phyloP scores from a whole-genome alignment of 306 rosid genomes.

The Calophaca sinica region DNA sequence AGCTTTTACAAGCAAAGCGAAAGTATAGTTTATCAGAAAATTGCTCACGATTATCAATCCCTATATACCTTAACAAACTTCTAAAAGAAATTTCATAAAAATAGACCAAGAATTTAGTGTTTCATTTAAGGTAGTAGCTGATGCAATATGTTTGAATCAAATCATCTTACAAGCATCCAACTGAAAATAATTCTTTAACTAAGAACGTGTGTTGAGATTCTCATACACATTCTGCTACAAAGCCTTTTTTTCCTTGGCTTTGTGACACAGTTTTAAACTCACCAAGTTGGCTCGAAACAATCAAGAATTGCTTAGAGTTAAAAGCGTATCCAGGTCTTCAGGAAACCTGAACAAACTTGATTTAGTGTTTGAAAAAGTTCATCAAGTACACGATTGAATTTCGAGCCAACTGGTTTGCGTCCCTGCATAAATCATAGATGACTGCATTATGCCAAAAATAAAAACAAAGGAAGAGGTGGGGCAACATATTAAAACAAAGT shows the following conservation, averaged over 20 bases:
- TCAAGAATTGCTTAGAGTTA: slow-evolving; percentile 60
- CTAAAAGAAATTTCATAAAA: slow-evolving; percentile 1
- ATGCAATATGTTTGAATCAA: slow-evolving; percentile 24
- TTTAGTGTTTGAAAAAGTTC: slow-evolving; percentile 60
- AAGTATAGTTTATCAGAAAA: slow-evolving; percentile 49
- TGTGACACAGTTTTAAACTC: slow-evolving; percentile 52
- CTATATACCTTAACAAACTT: slow-evolving; percentile 27
- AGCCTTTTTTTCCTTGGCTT: slow-evolving; percentile 24
- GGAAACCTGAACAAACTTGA: slow-evolving; percentile 68
- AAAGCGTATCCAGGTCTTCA: slow-evolving; percentile 71
- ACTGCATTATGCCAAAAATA: slow-evolving; percentile 49
- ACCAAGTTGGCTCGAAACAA: slow-evolving; percentile 81
- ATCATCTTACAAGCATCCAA: slow-evolving; percentile 35
- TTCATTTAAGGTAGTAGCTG: slow-evolving; percentile 36
- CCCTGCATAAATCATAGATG: slow-evolving; percentile 67
- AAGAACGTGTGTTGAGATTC: slow-evolving; percentile 31
- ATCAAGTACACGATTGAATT: slow-evolving; percentile 66
- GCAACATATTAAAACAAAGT: slow-evolving; percentile 2
- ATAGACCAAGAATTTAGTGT: neutral
- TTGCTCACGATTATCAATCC: slow-evolving; percentile 14
- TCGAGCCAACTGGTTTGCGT: slow-evolving; percentile 80
- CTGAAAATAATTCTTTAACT: slow-evolving; percentile 30
- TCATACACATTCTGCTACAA: slow-evolving; percentile 21
- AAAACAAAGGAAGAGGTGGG: neutral
- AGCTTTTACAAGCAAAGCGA: slow-evolving; percentile 59